A percentile compares a stretch with the other conserved stretches of the same genome.
Evolutionary conservation across 306 rosid genomes (phyloP).

Genomic region (Dicorynia guianensis): DNA sequence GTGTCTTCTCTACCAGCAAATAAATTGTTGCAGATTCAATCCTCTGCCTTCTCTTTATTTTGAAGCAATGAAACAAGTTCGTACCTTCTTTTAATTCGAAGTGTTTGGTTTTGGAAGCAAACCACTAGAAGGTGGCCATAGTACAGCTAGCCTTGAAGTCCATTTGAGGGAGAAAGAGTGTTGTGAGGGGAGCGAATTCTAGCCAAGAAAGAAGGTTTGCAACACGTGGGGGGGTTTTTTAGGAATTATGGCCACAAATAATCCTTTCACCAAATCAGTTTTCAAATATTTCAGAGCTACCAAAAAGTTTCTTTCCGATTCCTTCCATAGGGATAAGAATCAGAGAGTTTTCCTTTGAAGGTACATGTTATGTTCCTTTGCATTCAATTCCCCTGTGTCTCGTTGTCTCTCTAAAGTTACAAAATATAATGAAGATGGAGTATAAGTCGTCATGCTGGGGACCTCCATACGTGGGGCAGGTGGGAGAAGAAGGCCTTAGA

Average conservation of each 20-base stretch:
- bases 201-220: constrained; percentile 23
- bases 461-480: constrained; percentile 23
- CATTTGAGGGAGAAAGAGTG: constrained; percentile 29
- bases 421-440: constrained; percentile 33
- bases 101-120: constrained; percentile 32
- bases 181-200: constrained; percentile 33
- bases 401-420: neutral
- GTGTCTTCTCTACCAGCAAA: constrained; percentile 7
- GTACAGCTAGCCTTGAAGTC: constrained; percentile 23
- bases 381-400: constrained; percentile 11
- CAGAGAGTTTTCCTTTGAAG: constrained; percentile 43
- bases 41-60: constrained; percentile 23
- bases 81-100: constrained; percentile 24
- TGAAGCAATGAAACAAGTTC: constrained; percentile 29
- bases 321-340: constrained; percentile 35
- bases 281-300: neutral
- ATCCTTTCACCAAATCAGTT: constrained; percentile 19
- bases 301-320: constrained; percentile 38
- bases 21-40: neutral
- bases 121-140: constrained; percentile 9
- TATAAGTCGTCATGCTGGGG: constrained; percentile 11
- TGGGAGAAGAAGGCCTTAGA: constrained; percentile 30
- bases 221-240: constrained; percentile 43
- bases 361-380: constrained; percentile 44
- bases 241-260: constrained; percentile 36